Percentiles rank a stretch among this genome's conserved stretches.
These are phyloP conservation scores for Selenicereus undatus DNA, from an alignment of 148 eudicot genomes.

Conservation along the genomic window DNA sequence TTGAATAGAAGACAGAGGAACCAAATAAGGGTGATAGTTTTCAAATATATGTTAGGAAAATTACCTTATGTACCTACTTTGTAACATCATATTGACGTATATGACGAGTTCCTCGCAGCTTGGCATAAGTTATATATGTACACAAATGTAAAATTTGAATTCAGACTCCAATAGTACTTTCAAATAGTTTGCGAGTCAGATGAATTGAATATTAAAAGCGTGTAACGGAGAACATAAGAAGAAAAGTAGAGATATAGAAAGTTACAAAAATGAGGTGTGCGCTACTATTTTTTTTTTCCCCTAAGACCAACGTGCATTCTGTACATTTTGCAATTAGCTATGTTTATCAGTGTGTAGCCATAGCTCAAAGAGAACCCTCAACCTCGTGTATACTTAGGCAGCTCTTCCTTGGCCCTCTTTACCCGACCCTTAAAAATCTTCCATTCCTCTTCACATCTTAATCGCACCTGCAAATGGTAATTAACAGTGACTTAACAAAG, in stretches of 20 bases:
- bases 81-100: too few species aligned
- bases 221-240: too few species aligned
- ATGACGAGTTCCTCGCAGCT: too few species aligned
- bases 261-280: too few species aligned
- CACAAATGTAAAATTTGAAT: neutral
- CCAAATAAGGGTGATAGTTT: too few species aligned
- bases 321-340: neutral
- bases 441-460: slow-evolving; percentile 32
- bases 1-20: too few species aligned
- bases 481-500: neutral
- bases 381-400: neutral
- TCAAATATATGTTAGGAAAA: too few species aligned
- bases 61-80: too few species aligned
- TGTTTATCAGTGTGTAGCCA: neutral
- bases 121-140: too few species aligned
- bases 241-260: too few species aligned
- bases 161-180: neutral
- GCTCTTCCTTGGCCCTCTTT: slow-evolving; percentile 21
- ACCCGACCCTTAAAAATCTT: slow-evolving; percentile 28
- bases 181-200: neutral
- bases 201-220: too few species aligned
- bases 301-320: neutral
- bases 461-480: slow-evolving; percentile 16
- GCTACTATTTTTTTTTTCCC: too few species aligned
- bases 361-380: neutral